Conservation (phyloP, 208 protist genomes). For the Crithidia fasciculata region DNA sequence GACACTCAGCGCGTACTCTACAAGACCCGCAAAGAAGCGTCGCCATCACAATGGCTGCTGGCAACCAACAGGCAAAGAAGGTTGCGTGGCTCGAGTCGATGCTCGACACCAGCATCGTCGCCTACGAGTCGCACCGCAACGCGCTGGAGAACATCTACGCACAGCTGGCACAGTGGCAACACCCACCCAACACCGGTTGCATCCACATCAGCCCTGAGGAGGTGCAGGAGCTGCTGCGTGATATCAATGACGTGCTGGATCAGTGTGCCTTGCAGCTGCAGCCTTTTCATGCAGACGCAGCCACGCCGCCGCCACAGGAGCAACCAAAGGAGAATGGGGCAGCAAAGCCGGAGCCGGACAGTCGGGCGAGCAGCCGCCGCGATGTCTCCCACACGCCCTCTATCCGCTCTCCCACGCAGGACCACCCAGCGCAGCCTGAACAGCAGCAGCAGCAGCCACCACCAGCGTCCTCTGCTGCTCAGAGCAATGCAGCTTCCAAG, state of each 20-base stretch:
- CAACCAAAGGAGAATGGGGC: too few species aligned
- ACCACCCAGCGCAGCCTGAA: background rate
- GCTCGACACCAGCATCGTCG: constrained; percentile 40
- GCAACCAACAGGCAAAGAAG: constrained; percentile 8
- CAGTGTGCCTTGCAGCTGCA: constrained; percentile 37
- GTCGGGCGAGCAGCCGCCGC: constrained; percentile 4
- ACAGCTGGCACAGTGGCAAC: constrained; percentile 34
- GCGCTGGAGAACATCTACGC: constrained; percentile 45
- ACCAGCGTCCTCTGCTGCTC: background rate
- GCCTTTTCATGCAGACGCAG: constrained; percentile 14
- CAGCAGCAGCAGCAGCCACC: constrained; percentile 11
- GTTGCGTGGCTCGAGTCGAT: constrained; percentile 43
- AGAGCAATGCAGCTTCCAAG: background rate
- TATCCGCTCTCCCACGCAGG: background rate
- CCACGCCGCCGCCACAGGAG: background rate
- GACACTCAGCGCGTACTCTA: too few species aligned
- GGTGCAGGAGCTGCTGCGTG: constrained; percentile 30
- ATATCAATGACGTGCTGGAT: constrained; percentile 41
- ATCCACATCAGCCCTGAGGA: constrained; percentile 29
- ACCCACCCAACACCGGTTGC: constrained; percentile 25
- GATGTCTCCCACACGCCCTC: background rate
- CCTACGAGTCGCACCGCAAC: constrained; percentile 56
- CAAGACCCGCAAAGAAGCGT: too few species aligned
- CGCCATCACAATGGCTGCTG: background rate
- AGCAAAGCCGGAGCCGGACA: background rate